phyloP scores from a whole-genome alignment of 2,329 filamentous ascomycete species.

The Lachnellula hyalina region DNA sequence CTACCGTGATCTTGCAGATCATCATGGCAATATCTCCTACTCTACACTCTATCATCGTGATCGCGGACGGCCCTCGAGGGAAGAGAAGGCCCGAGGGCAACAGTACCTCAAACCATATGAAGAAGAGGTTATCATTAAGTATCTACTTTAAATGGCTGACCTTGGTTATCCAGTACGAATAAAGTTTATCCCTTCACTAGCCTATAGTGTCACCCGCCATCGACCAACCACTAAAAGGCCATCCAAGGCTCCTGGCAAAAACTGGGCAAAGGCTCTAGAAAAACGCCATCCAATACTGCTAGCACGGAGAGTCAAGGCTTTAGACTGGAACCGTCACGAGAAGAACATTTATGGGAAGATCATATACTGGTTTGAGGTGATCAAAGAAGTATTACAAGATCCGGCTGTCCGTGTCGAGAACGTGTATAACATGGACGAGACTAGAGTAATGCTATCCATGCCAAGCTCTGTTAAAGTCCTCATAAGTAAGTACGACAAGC shows the following conservation, averaged over 20 bases:
- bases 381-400: conserved; percentile 13
- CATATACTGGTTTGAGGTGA: conserved; percentile 30
- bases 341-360: conserved; percentile 31
- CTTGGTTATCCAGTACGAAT: conserved; percentile 13
- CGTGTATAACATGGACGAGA: conserved; percentile 34
- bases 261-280: conserved; percentile 16
- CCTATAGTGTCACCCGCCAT: conserved; percentile 6
- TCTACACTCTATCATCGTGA: conserved; percentile 25
- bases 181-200: conserved; percentile 7
- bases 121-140: conserved; percentile 5
- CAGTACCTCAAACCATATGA: not conserved
- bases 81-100: conserved; percentile 3
- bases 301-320: conserved; percentile 10
- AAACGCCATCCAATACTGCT: conserved; percentile 18
- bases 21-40: conserved; percentile 21
- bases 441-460: conserved; percentile 30
- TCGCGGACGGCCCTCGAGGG: conserved; percentile 4
- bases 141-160: conserved; percentile 12
- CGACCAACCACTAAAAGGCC: conserved; percentile 6
- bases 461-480: conserved; percentile 30
- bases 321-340: conserved; percentile 15
- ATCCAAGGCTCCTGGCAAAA: conserved; percentile 5
- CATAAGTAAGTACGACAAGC: conserved; percentile 24
- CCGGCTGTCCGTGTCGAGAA: not conserved
- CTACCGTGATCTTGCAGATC: conserved; percentile 17